Conservation (phyloP, 2,329 filamentous ascomycete genomes). For the Aspergillus sp. region DNA sequence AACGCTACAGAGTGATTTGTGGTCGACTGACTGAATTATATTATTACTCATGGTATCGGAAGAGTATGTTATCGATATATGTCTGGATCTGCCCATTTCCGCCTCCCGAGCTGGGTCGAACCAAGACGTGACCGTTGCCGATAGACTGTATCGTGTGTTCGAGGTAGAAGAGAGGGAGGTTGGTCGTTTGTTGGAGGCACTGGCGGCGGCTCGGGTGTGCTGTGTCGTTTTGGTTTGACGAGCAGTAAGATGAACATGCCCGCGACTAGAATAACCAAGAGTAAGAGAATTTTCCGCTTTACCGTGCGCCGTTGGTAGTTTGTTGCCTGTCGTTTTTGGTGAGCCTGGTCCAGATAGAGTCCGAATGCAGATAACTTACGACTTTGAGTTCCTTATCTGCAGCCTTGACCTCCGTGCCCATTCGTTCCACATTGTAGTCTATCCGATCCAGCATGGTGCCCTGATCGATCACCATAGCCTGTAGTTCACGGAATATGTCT, state of each 20-base stretch:
- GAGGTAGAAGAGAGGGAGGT: conserved; percentile 14
- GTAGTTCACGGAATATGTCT: conserved; percentile 93
- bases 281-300: conserved; percentile 87
- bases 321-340: conserved; percentile 54
- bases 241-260: conserved; percentile 82
- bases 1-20: neutral
- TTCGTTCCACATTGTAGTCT: conserved; percentile 96
- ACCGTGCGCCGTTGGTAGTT: conserved; percentile 85
- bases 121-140: conserved; percentile 21
- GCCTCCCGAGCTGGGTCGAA: conserved; percentile 23
- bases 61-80: conserved; percentile 30
- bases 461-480: conserved; percentile 92
- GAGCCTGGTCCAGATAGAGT: neutral
- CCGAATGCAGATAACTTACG: conserved; percentile 38
- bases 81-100: conserved; percentile 35
- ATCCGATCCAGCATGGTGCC: conserved; percentile 90
- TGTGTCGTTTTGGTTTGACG: conserved; percentile 67
- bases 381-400: conserved; percentile 90
- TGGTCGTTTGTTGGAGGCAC: conserved; percentile 24
- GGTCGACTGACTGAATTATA: conserved; percentile 1
- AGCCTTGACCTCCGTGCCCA: conserved; percentile 88
- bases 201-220: conserved; percentile 20
- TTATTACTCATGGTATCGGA: conserved; percentile 22
- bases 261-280: conserved; percentile 80
- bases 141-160: conserved; percentile 19